phyloP scores from a whole-genome alignment of 768 basidiomycete species.

The Pisolithus orientalis region DNA sequence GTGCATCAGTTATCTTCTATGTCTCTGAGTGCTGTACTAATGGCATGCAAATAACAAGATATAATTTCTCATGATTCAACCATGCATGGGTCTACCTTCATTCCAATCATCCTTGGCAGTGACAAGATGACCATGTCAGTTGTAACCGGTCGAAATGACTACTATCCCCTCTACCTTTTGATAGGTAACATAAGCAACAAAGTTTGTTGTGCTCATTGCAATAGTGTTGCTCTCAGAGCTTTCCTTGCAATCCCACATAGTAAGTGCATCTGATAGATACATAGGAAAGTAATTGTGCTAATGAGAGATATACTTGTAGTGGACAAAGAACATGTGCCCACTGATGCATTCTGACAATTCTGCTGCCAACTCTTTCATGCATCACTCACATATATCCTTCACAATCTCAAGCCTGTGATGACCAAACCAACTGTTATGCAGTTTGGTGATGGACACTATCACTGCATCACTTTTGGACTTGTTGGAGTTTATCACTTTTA shows the following conservation, averaged over 20 bases:
- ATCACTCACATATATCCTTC: conserved; percentile 12
- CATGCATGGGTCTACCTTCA: conserved; percentile 8
- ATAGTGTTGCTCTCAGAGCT: conserved; percentile 4
- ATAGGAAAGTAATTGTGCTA: background rate
- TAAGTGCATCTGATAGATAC: conserved; percentile 6
- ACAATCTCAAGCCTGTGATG: conserved; percentile 24
- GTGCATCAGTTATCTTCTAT: background rate
- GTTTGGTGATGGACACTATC: conserved; percentile 27
- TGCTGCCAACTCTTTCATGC: conserved; percentile 26
- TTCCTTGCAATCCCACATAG: conserved; percentile 30
- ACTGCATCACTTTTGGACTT: conserved; percentile 23
- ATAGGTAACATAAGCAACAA: conserved; percentile 14
- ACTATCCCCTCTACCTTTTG: conserved; percentile 12
- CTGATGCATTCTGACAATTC: conserved; percentile 21
- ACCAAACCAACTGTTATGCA: conserved; percentile 13
- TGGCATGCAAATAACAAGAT: background rate
- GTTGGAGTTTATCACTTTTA: too few relatives aligned
- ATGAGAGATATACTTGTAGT: background rate
- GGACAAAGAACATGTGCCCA: conserved; percentile 5
- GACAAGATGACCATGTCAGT: conserved; percentile 15
- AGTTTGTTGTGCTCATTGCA: conserved; percentile 2
- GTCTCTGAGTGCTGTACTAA: background rate
- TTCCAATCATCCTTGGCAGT: conserved; percentile 12
- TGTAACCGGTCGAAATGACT: conserved; percentile 10
- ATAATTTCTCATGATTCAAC: conserved; percentile 11